Base-by-base conservation (phyloP, 2,329 filamentous ascomycete species). In the Claviceps cyperi region DNA sequence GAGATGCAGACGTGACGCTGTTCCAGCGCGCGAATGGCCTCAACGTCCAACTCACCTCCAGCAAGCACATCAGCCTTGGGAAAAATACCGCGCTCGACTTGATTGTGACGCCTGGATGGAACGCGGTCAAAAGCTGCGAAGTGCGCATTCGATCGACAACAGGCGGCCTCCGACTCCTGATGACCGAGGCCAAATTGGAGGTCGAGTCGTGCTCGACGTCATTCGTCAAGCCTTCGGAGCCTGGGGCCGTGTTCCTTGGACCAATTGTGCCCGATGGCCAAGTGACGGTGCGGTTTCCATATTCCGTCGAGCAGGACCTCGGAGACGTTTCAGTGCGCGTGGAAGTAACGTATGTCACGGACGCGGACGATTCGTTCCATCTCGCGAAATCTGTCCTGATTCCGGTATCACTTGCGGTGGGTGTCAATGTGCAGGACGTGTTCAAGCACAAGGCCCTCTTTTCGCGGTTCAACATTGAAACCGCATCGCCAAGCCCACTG, bases 391-490 rank as follows among this genome's bases (percentile, higher is more conserved):
- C 59, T 3, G 86, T 87, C 55, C 77, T 74, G 3, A 73, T 94
- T 19, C 76, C 82, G 2, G 83, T 92, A 1, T 77, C 84, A 1
- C 72, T 98, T 4, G 86, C 88, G 0, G 74, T 98, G 3, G 90
- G 91, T 3, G 92, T 98, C 54, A 97, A 97, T 56, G 92, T 98
- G 5, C 90, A 97, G 59, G 92, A 98, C 58, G 80, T 94, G 28
- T 97, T 97, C 71, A 94, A 95, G 62, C 80, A 87, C 54, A 70
- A 81, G 7, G 75, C 80, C 0, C 73, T 97, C 0, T 92, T 92
- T 60, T 96, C 90, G 0, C 83, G 84, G 9, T 98, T 98, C 63
- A 94, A 86, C 14, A 83, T 98, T 48, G 89, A 87, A 13, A 89
- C 90, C 0, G 84, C 87, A 1, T 86, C 76, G 50, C 64, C 77